Conservation (phyloP, 1,284 basidiomycete species). For the Malassezia psittaci region DNA sequence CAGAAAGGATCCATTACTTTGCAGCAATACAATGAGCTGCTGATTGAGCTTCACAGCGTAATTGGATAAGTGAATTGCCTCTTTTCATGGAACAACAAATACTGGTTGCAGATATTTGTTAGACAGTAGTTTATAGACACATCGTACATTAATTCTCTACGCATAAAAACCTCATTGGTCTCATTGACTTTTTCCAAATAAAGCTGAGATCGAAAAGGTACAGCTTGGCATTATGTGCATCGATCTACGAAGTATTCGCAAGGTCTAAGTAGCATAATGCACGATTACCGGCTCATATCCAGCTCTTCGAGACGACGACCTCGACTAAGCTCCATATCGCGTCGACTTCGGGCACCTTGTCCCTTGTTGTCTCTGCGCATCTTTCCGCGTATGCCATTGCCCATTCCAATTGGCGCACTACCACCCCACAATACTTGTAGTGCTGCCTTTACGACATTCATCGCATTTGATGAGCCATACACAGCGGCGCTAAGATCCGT, state of each 20-base stretch:
- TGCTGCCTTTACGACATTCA: slow-evolving; percentile 55
- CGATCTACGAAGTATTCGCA: not conserved
- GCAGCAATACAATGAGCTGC: slow-evolving; percentile 1
- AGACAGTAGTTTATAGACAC: too few species aligned
- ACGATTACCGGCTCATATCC: slow-evolving; percentile 13
- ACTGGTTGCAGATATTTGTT: too few species aligned
- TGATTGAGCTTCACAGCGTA: slow-evolving; percentile 33
- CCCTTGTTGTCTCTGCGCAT: slow-evolving; percentile 42
- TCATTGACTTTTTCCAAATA: too few species aligned
- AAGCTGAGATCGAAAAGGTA: too few species aligned
- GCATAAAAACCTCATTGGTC: too few species aligned
- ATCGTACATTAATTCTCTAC: too few species aligned
- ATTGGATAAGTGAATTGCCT: too few species aligned
- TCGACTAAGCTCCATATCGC: slow-evolving; percentile 34
- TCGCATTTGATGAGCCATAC: slow-evolving; percentile 75
- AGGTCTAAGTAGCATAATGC: not conserved
- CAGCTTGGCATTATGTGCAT: not conserved
- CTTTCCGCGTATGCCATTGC: slow-evolving; percentile 40
- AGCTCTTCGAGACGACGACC: slow-evolving; percentile 35
- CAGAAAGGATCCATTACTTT: not conserved
- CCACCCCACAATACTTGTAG: slow-evolving; percentile 46
- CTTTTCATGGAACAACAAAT: not conserved
- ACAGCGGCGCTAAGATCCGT: slow-evolving; percentile 88
- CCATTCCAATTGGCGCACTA: slow-evolving; percentile 35
- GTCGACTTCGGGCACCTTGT: slow-evolving; percentile 29